Percentiles rank a stretch among this genome's conserved stretches.
Evolutionary conservation across 2,329 filamentous ascomycete genomes (phyloP).

Genomic region (Furcasterigmium sp.): DNA sequence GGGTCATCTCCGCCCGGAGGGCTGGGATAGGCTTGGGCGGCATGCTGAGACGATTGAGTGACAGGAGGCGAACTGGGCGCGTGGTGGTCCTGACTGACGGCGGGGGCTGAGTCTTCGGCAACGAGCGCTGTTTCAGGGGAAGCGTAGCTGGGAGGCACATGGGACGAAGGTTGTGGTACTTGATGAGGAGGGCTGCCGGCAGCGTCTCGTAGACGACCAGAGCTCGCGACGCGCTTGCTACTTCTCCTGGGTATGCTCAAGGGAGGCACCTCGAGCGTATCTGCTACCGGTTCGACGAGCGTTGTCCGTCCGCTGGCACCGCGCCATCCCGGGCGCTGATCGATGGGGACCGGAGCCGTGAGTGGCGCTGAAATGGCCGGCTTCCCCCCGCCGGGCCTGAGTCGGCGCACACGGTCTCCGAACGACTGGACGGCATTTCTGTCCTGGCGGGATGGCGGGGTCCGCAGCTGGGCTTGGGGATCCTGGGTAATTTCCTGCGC

Average conservation of each 20-base stretch:
- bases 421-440: constrained; percentile 25
- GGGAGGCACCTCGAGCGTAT: constrained; percentile 49
- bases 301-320: constrained; percentile 65
- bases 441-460: constrained; percentile 17
- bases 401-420: constrained; percentile 38
- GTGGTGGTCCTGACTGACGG: background rate
- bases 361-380: constrained; percentile 13
- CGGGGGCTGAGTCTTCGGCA: background rate
- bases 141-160: constrained; percentile 8
- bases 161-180: constrained; percentile 2
- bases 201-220: background rate
- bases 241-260: constrained; percentile 49
- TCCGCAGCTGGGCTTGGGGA: constrained; percentile 23
- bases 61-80: background rate
- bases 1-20: background rate
- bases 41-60: background rate
- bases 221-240: constrained; percentile 32
- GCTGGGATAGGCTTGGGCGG: background rate
- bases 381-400: constrained; percentile 23
- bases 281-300: constrained; percentile 59
- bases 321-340: constrained; percentile 59
- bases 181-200: constrained; percentile 11
- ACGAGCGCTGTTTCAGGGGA: constrained; percentile 1
- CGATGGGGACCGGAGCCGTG: constrained; percentile 16
- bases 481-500: constrained; percentile 17